Conservation (phyloP, 345 rosid genomes). For the Mercurialis annua region DNA sequence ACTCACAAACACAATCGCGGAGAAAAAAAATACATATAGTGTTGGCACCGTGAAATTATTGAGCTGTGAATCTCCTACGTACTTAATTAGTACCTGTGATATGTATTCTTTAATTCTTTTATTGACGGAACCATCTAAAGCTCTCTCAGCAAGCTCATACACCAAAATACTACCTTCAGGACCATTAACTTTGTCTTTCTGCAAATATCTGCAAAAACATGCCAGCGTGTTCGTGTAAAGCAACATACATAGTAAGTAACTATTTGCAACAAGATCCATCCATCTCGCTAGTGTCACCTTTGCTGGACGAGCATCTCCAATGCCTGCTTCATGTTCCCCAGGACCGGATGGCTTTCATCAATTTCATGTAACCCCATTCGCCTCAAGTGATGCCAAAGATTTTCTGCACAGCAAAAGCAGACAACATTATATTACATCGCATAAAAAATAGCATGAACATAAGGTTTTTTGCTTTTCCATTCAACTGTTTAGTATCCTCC, state of each 20-base stretch:
- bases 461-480: neutral
- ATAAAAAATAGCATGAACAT: neutral
- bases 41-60: neutral
- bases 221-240: neutral
- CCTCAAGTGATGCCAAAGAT: slow-evolving; percentile 76
- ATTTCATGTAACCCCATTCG: slow-evolving; percentile 64
- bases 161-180: slow-evolving; percentile 73
- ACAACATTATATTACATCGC: neutral
- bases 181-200: slow-evolving; percentile 74
- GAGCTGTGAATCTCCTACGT: neutral
- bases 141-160: slow-evolving; percentile 94
- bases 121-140: slow-evolving; percentile 56
- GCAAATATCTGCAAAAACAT: slow-evolving; percentile 54
- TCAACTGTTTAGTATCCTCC: neutral
- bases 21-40: neutral
- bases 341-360: slow-evolving; percentile 63
- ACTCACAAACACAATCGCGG: too few relatives aligned
- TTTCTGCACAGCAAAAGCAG: slow-evolving; percentile 40
- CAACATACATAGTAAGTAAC: neutral
- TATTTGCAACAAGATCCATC: neutral
- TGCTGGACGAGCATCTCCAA: slow-evolving; percentile 78
- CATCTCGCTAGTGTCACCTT: slow-evolving; percentile 44
- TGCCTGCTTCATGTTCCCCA: slow-evolving; percentile 74
- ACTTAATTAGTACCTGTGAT: slow-evolving; percentile 49
- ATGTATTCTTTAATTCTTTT: slow-evolving; percentile 68